A percentile compares a stretch with the other conserved stretches of the same genome.
These are phyloP conservation scores for Penicillium sp. DNA, from an alignment of 2,329 filamentous ascomycete species.

Conservation along the genomic window DNA sequence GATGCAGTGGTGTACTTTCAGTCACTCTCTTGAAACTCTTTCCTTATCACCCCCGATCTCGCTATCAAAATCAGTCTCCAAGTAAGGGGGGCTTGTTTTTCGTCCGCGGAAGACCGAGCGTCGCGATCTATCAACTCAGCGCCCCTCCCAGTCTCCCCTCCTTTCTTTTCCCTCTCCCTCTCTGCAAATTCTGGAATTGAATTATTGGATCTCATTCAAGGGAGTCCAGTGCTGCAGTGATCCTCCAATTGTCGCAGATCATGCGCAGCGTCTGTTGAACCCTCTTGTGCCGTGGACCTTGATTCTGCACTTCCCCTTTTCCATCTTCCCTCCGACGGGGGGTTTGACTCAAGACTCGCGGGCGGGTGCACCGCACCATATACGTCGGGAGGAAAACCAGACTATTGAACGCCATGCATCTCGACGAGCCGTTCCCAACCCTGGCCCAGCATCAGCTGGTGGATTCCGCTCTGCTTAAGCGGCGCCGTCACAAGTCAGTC, in stretches of 20 bases:
- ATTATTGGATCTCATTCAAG: conserved; percentile 13
- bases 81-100: neutral
- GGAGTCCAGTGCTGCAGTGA: conserved; percentile 7
- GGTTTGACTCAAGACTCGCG: conserved; percentile 3
- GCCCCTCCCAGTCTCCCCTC: neutral
- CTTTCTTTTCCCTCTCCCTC: neutral
- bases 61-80: neutral
- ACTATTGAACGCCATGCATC: conserved; percentile 31
- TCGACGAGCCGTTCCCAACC: conserved; percentile 19
- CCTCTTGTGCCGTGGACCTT: conserved; percentile 21
- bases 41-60: too few relatives aligned
- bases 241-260: conserved; percentile 18
- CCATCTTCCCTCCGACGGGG: neutral
- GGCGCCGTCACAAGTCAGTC: conserved; percentile 42
- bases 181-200: neutral
- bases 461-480: conserved; percentile 25
- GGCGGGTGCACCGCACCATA: conserved; percentile 1
- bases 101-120: neutral
- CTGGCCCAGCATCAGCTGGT: conserved; percentile 19
- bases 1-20: too few relatives aligned
- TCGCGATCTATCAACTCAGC: neutral
- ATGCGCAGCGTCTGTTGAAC: conserved; percentile 22
- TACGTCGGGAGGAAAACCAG: neutral
- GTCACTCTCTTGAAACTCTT: neutral
- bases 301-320: conserved; percentile 3